Percentiles rank a stretch among this genome's conserved stretches.
Evolutionary conservation across 495 filamentous ascomycete species (phyloP).

Genomic region (Penicillium roqueforti): DNA sequence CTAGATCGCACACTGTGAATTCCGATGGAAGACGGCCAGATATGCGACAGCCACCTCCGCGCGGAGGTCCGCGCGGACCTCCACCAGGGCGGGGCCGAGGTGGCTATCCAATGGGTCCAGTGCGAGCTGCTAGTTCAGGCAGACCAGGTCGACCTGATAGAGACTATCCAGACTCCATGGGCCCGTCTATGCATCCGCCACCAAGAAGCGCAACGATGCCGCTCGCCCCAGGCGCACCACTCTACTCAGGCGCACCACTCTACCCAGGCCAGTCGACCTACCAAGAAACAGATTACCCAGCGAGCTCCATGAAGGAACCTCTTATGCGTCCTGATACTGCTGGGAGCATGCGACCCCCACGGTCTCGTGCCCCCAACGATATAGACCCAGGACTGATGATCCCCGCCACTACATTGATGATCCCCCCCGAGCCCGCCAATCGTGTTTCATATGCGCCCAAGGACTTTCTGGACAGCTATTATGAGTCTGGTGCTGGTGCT

Average conservation of each 20-base stretch:
- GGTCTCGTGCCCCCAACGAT: slow-evolving; percentile 13
- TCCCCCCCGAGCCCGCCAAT: slow-evolving; percentile 16
- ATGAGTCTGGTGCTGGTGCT: slow-evolving; percentile 20
- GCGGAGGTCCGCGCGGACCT: slow-evolving; percentile 27
- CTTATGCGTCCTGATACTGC: slow-evolving; percentile 29
- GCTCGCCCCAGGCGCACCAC: slow-evolving; percentile 6
- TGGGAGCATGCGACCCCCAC: slow-evolving; percentile 20
- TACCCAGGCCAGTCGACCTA: slow-evolving; percentile 37
- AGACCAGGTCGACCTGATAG: slow-evolving; percentile 26
- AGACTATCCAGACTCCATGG: slow-evolving; percentile 29
- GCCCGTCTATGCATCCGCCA: slow-evolving; percentile 27
- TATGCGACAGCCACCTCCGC: slow-evolving; percentile 27
- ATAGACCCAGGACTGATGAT: slow-evolving; percentile 17
- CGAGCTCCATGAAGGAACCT: slow-evolving; percentile 13
- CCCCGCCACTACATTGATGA: slow-evolving; percentile 2
- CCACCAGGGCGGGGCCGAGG: slow-evolving; percentile 21
- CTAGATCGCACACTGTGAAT: slow-evolving; percentile 39
- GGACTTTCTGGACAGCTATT: slow-evolving; percentile 42
- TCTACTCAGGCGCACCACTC: slow-evolving; percentile 27
- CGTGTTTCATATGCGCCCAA: slow-evolving; percentile 30
- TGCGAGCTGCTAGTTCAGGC: slow-evolving; percentile 28
- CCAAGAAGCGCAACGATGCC: slow-evolving; percentile 41
- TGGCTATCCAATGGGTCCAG: slow-evolving; percentile 21
- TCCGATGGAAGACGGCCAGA: slow-evolving; percentile 34
- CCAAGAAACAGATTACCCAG: slow-evolving; percentile 26